phyloP scores from a whole-genome alignment of 441 rosid genomes.

The Bruguiera hainesii region DNA sequence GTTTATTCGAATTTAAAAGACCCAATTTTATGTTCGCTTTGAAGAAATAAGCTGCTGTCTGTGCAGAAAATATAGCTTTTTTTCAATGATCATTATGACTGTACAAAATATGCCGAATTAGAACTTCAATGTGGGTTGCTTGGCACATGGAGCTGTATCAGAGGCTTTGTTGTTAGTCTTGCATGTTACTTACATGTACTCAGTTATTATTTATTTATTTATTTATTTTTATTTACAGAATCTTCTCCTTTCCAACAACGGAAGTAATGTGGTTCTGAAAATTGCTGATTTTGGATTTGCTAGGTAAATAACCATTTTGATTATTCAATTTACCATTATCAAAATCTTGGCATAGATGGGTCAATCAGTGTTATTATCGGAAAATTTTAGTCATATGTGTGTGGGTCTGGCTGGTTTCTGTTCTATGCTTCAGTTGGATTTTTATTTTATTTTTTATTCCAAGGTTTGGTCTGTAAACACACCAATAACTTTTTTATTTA shows the following conservation, averaged over 20 bases:
- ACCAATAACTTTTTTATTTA: not conserved
- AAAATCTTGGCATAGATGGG: not conserved
- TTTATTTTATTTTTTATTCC: not conserved
- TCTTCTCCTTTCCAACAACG: slow-evolving; percentile 81
- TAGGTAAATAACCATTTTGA: slow-evolving; percentile 43
- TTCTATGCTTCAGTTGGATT: not conserved
- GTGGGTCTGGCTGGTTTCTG: not conserved
- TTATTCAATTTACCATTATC: not conserved
- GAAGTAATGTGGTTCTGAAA: slow-evolving; percentile 62
- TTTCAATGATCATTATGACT: no score
- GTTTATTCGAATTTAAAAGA: slow-evolving; percentile 6
- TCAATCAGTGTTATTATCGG: not conserved
- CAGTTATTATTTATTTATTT: slow-evolving; percentile 5
- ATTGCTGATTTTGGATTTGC: slow-evolving; percentile 99
- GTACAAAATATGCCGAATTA: not conserved
- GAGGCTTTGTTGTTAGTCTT: not conserved
- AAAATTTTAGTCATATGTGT: no score
- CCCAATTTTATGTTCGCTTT: not conserved
- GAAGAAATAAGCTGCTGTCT: not conserved
- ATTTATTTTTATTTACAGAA: slow-evolving; percentile 57
- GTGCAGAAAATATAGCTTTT: not conserved
- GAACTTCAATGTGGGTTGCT: not conserved
- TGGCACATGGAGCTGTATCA: no score
- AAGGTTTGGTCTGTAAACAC: not conserved
- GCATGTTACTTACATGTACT: slow-evolving; percentile 14